Conservation (phyloP, 257 asterid species). For the Jasminum sambac region DNA sequence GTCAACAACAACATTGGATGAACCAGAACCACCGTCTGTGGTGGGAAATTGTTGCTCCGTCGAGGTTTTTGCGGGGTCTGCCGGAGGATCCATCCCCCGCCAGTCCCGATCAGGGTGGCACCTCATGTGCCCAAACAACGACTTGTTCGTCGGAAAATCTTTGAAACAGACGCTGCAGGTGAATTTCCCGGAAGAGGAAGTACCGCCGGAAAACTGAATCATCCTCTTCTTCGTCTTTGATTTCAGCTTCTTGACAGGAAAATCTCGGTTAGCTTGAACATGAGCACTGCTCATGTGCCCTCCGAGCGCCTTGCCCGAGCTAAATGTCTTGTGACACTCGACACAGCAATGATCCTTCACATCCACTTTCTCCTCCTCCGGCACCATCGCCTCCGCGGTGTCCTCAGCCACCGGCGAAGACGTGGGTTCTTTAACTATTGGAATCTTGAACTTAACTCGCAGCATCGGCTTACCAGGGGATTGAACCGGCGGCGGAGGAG, state of each 20-base stretch:
- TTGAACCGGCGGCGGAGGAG: background rate
- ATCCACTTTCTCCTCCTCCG: background rate
- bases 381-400: too few species aligned
- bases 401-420: too few species aligned
- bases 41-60: background rate
- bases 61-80: background rate
- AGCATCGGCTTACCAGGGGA: background rate
- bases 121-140: slow-evolving; percentile 69
- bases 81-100: slow-evolving; percentile 63
- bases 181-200: background rate
- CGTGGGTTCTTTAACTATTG: background rate
- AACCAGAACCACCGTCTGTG: background rate
- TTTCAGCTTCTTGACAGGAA: slow-evolving; percentile 28
- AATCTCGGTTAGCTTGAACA: slow-evolving; percentile 56
- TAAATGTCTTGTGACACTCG: slow-evolving; percentile 44
- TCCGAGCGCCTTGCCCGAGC: slow-evolving; percentile 74
- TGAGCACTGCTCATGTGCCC: slow-evolving; percentile 86
- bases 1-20: background rate
- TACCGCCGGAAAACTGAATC: background rate
- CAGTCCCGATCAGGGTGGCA: slow-evolving; percentile 60
- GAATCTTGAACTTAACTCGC: slow-evolving; percentile 11
- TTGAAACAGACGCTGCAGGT: slow-evolving; percentile 25
- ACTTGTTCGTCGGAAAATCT: slow-evolving; percentile 39
- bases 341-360: slow-evolving; percentile 38
- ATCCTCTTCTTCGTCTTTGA: background rate